Evolutionary conservation across 192 early-diverging fungal species (phyloP), one percentile per base, ranked within the genome.

Genomic region (Kickxella alabastrina): DNA sequence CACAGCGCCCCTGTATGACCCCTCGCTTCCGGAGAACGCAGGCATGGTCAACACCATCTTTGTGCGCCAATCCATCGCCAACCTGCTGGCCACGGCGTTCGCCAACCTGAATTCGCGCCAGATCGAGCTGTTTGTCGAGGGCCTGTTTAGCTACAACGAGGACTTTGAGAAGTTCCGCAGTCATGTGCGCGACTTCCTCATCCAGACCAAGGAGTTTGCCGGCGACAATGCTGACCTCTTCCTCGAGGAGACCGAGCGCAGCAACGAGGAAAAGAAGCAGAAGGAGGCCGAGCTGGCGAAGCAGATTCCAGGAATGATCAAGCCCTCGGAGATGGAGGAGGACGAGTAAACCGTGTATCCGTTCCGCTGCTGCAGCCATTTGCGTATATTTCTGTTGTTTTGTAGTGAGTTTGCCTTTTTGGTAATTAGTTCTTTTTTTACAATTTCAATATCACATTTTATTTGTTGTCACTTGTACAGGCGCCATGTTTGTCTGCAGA

Each of bases 161-260:
- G 89, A 95, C 41, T 66, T 80, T 44, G 77, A 83, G 38, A 84
- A 83, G 66, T 99, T 99, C 82, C 94, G 93, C 76, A 73, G 83
- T 39, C 89, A 95, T 38, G 77, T 99, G 57, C 86, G 97, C 69
- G 97, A 99, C 77, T 99, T 96, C 73, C 78, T 97, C 65, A 92
- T 93, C 49, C 87, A 88, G 63, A 67, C 92, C 48, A 86, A 93
- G 75, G 95, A 99, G 78, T 98, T 97, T 81, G 81, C 88, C 10
- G 91, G 87, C 18, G 91, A 88, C 42, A 88, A 89, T 50, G 85
- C 82, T 51, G 87, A 87, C 28, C 65, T 97, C 41, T 97, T 82
- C 63, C 75, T 92, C 59, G 91, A 92, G 49, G 95, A 97, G 62
- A 81, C 88, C 50, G 96, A 99, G 77, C 81, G 80, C 23, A 91